Evolutionary conservation across 2,329 filamentous ascomycete genomes (phyloP).

Genomic region (Penicillium palitans): DNA sequence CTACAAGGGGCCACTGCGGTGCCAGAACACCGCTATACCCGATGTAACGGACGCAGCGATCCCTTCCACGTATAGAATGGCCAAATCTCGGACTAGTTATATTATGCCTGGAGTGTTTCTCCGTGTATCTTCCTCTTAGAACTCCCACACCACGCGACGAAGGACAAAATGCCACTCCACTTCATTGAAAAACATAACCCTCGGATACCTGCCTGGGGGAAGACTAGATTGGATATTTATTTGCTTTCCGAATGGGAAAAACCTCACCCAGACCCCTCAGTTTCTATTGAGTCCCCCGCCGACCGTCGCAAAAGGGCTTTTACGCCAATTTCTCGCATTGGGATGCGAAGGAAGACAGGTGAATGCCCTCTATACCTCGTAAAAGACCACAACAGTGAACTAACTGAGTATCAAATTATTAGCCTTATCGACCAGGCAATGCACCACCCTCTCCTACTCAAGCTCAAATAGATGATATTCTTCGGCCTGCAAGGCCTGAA

Average conservation of each 20-base stretch:
- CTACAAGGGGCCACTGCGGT: too few species aligned
- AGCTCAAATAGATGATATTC: constrained; percentile 11
- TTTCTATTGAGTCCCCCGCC: not conserved
- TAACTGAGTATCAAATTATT: not conserved
- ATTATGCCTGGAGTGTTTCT: not conserved
- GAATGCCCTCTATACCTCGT: not conserved
- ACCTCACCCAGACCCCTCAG: not conserved
- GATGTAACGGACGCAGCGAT: too few species aligned
- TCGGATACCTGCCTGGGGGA: not conserved
- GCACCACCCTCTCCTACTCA: constrained; percentile 4
- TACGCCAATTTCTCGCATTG: not conserved
- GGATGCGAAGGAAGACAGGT: not conserved
- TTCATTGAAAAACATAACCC: not conserved
- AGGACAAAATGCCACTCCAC: not conserved
- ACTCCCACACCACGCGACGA: not conserved
- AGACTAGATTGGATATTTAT: not conserved
- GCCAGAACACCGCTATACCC: too few species aligned
- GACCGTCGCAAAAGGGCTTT: not conserved
- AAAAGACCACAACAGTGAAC: not conserved
- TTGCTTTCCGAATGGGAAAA: not conserved
- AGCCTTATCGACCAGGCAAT: constrained; percentile 2
- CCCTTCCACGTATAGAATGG: not conserved
- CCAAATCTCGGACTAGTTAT: not conserved
- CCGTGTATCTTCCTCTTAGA: not conserved
- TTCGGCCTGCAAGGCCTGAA: constrained; percentile 9